Evolutionary conservation across 441 rosid genomes (phyloP).

Genomic region (Capsella rubella): DNA sequence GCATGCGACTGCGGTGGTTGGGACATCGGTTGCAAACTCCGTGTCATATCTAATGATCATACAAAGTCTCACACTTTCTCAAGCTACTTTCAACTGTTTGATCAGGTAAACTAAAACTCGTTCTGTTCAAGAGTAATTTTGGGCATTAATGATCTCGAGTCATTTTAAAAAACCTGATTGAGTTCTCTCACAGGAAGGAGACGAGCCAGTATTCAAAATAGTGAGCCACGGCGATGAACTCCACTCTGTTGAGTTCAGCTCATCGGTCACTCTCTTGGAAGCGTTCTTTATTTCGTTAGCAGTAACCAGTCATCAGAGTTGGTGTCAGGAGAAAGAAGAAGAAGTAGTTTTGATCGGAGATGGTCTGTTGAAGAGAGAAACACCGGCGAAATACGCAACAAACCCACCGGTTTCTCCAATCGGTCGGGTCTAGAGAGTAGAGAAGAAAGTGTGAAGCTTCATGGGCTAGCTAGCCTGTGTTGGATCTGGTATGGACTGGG

Average conservation of each 20-base stretch:
- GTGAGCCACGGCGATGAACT: conserved; percentile 59
- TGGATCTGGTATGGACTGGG: conserved; percentile 1
- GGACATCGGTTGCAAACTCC: conserved; percentile 89
- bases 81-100: conserved; percentile 54
- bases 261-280: conserved; percentile 64
- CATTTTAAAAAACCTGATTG: background rate
- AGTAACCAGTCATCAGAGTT: conserved; percentile 47
- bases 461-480: background rate
- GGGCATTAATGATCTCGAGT: background rate
- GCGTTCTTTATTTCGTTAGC: conserved; percentile 78
- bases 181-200: conserved; percentile 56
- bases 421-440: conserved; percentile 62
- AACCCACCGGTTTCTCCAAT: conserved; percentile 82
- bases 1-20: conserved; percentile 97
- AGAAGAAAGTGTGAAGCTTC: background rate
- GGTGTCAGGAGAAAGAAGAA: conserved; percentile 33
- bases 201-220: conserved; percentile 63
- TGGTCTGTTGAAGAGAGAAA: conserved; percentile 38
- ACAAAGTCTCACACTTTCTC: conserved; percentile 39
- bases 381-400: conserved; percentile 59
- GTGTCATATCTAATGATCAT: conserved; percentile 50
- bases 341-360: conserved; percentile 42
- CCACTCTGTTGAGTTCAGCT: conserved; percentile 66
- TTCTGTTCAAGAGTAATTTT: background rate
- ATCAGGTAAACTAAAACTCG: conserved; percentile 52